These are phyloP conservation scores for Phlebopus sp. DNA, from an alignment of 1,284 basidiomycete species.

Conservation along the genomic window DNA sequence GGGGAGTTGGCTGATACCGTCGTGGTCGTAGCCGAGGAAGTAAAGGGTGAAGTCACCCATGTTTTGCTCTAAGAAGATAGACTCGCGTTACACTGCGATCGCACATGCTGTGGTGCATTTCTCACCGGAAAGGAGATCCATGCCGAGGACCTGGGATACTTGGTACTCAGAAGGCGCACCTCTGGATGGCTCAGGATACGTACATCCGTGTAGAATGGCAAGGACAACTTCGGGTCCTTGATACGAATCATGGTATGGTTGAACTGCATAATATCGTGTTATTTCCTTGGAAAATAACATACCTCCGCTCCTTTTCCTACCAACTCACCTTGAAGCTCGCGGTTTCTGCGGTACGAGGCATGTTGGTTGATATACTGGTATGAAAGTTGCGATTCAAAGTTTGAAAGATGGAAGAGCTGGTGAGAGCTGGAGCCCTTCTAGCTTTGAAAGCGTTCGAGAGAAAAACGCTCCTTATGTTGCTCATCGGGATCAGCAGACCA, in stretches of 20 bases:
- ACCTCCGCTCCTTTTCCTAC: not conserved
- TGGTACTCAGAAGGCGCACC: slow-evolving; percentile 4
- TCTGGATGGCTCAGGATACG: slow-evolving; percentile 12
- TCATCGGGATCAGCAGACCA: slow-evolving; percentile 2
- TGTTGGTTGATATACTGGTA: slow-evolving; percentile 28
- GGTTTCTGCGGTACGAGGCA: slow-evolving; percentile 66
- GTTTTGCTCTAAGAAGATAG: slow-evolving; percentile 42
- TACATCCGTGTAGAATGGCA: slow-evolving; percentile 75
- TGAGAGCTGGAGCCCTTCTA: slow-evolving; percentile 4
- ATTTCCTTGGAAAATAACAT: not conserved
- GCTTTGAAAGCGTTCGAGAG: slow-evolving; percentile 5
- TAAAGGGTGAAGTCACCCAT: slow-evolving; percentile 72
- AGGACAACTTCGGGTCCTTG: slow-evolving; percentile 81
- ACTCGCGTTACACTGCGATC: not conserved
- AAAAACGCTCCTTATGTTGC: slow-evolving; percentile 1
- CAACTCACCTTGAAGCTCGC: slow-evolving; percentile 56
- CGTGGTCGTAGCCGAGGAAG: slow-evolving; percentile 76
- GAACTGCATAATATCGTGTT: slow-evolving; percentile 47
- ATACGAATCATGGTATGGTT: slow-evolving; percentile 91
- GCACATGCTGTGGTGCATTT: not conserved
- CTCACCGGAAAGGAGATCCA: slow-evolving; percentile 75
- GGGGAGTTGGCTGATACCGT: slow-evolving; percentile 42
- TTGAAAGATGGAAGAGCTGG: not conserved
- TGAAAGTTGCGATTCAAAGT: slow-evolving; percentile 7
- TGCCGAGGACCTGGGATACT: slow-evolving; percentile 67